phyloP scores from a whole-genome alignment of 2,329 filamentous ascomycete species.

The Ceratocystis lukuohia region DNA sequence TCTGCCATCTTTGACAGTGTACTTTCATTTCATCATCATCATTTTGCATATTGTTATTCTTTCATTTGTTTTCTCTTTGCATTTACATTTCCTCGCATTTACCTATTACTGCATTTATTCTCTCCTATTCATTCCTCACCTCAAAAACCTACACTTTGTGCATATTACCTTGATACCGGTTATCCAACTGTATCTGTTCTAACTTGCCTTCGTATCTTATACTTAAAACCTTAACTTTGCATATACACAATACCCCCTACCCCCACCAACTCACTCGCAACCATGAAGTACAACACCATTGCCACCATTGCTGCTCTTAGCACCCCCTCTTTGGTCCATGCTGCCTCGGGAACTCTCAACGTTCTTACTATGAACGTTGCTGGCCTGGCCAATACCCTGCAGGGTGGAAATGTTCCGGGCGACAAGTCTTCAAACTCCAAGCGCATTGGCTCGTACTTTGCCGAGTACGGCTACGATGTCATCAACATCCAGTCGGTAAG shows the following conservation, averaged over 20 bases:
- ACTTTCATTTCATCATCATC: conserved; percentile 7
- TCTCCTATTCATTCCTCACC: not conserved
- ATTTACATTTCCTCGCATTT: not conserved
- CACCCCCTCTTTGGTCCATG: conserved; percentile 14
- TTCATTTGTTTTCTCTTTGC: too few species aligned
- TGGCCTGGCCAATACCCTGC: conserved; percentile 42
- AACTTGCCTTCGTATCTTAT: not conserved
- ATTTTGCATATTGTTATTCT: too few species aligned
- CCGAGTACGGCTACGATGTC: conserved; percentile 44
- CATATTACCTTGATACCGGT: not conserved
- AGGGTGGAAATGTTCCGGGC: conserved; percentile 47
- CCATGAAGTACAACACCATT: conserved; percentile 17
- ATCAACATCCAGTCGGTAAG: conserved; percentile 50
- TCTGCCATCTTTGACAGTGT: not conserved
- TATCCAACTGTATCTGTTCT: not conserved
- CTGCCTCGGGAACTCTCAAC: conserved; percentile 32
- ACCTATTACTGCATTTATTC: not conserved
- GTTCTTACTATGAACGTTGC: conserved; percentile 47
- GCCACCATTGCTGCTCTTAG: conserved; percentile 12
- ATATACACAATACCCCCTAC: not conserved
- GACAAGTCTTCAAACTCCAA: conserved; percentile 46
- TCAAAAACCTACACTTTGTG: not conserved
- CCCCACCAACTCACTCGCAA: not conserved
- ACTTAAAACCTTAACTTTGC: not conserved
- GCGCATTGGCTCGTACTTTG: conserved; percentile 43